Conservation (phyloP, 1,139 yeast genomes). For the Zygoascus meyerae region DNA sequence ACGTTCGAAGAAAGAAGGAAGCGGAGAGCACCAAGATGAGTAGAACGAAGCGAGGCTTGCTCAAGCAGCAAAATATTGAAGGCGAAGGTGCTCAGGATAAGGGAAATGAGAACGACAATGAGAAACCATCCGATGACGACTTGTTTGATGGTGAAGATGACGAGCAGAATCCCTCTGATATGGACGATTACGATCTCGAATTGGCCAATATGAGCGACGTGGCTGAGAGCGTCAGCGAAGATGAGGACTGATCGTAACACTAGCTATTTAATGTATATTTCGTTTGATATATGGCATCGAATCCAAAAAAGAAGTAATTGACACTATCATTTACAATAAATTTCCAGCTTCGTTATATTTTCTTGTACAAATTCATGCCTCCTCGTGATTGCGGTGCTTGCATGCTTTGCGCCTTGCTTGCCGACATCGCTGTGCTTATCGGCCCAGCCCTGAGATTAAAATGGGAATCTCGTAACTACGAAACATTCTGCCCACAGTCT, state of each 20-base stretch:
- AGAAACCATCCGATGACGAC: slow-evolving; percentile 36
- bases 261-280: not conserved
- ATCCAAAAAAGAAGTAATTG: not conserved
- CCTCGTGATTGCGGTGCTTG: too few species aligned
- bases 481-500: not conserved
- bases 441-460: too few species aligned
- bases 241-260: slow-evolving; percentile 6
- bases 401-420: too few species aligned
- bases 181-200: slow-evolving; percentile 21
- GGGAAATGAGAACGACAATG: slow-evolving; percentile 9
- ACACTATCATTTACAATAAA: too few species aligned
- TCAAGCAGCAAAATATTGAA: slow-evolving; percentile 32
- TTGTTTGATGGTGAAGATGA: slow-evolving; percentile 32
- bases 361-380: too few species aligned
- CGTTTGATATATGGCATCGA: not conserved
- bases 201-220: slow-evolving; percentile 14
- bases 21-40: slow-evolving; percentile 65
- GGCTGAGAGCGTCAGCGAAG: slow-evolving; percentile 16
- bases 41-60: slow-evolving; percentile 52
- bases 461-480: too few species aligned
- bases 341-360: too few species aligned
- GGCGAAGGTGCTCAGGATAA: slow-evolving; percentile 15
- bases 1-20: slow-evolving; percentile 70
- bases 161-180: not conserved
- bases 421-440: too few species aligned